Percentiles rank a stretch among this genome's conserved stretches.
phyloP scores from a whole-genome alignment of 139 green algal genomes.

The Chlamydomonas incerta region DNA sequence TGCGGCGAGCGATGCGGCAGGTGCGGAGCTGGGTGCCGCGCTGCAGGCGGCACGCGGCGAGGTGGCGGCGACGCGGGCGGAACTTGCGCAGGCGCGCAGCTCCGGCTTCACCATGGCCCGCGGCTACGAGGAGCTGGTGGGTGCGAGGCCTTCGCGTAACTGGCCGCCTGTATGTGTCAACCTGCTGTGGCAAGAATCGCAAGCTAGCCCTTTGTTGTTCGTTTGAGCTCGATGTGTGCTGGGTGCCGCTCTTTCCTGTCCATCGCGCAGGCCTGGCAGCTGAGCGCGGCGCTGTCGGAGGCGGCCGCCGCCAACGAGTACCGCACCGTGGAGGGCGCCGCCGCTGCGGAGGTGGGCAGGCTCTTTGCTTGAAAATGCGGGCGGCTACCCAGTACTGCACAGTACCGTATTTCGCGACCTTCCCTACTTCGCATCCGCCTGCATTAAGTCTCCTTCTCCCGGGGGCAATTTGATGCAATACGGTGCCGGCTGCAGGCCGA shows the following conservation, averaged over 20 bases:
- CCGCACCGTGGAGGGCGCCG: neutral
- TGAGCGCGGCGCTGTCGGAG: neutral
- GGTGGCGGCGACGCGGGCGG: neutral
- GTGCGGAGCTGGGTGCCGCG: neutral
- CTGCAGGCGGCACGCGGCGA: neutral
- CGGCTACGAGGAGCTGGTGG: conserved; percentile 12
- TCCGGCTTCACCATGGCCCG: neutral
- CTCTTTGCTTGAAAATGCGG: too few species aligned
- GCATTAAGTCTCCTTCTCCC: too few species aligned
- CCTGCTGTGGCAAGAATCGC: too few species aligned
- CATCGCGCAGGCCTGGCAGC: conserved; percentile 17
- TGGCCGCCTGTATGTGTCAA: too few species aligned
- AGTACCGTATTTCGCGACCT: too few species aligned
- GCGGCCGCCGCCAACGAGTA: neutral
- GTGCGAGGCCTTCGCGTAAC: too few species aligned
- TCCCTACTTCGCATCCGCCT: too few species aligned
- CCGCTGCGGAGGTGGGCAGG: neutral
- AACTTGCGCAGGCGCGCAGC: neutral
- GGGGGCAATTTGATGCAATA: too few species aligned
- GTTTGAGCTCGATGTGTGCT: too few species aligned
- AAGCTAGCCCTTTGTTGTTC: too few species aligned
- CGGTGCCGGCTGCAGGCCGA: too few species aligned
- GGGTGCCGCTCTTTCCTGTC: neutral
- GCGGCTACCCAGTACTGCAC: too few species aligned
- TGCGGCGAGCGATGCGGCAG: neutral